Evolutionary conservation across 1,284 basidiomycete species (phyloP), one percentile per base, ranked within the genome.

Genomic region (Meripilus lineatus): DNA sequence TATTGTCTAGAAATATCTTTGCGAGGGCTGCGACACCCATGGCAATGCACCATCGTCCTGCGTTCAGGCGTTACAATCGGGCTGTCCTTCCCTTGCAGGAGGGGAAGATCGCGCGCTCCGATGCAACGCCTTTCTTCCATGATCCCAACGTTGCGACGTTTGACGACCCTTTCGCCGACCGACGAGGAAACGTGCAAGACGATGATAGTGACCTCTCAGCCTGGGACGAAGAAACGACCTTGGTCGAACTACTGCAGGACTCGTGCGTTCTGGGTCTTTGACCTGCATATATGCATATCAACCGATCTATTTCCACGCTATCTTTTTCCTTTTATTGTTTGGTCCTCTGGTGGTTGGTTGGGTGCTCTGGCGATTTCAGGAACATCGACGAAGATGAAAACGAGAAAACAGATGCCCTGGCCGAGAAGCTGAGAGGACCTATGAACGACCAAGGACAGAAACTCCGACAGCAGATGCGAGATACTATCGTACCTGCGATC

Each of bases 141-240:
- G n/a, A n/a, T n/a, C n/a, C n/a, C n/a, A n/a, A n/a, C n/a, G n/a
- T n/a, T n/a, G n/a, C n/a, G n/a, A n/a, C n/a, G n/a, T n/a, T n/a
- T n/a, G n/a, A n/a, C n/a, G n/a, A n/a, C n/a, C n/a, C n/a, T n/a
- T n/a, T n/a, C n/a, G n/a, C n/a, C n/a, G n/a, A n/a, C n/a, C n/a
- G n/a, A n/a, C n/a, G n/a, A n/a, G n/a, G n/a, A n/a, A n/a, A n/a
- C n/a, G n/a, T n/a, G n/a, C n/a, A n/a, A n/a, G n/a, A n/a, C n/a
- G n/a, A n/a, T n/a, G n/a, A n/a, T n/a, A n/a, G n/a, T n/a, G n/a
- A n/a, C n/a, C n/a, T n/a, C 43, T 80, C 76, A 77, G 74, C 79
- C 48, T 80, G 77, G 77, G 74, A 79, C 48, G 75, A 79, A 46
- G 77, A 79, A 54, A 62, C 58, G 22, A 77, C 77, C 1, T 65